These are phyloP conservation scores for Edhazardia aedis DNA, from an alignment of 371 early-diverging fungal genomes.

Conservation along the genomic window DNA sequence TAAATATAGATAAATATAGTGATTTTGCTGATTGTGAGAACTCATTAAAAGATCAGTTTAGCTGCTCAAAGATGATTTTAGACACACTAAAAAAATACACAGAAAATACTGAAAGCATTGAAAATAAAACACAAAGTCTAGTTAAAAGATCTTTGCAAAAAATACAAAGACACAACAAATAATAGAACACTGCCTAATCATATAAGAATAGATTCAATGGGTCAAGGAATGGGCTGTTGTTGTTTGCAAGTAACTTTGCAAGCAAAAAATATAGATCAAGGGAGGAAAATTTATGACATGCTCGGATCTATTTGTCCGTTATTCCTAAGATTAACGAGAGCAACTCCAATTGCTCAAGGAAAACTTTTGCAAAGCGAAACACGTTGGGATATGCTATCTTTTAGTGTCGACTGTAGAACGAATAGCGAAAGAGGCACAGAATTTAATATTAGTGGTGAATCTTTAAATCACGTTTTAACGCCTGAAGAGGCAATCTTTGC, in stretches of 20 bases:
- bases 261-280: constrained; percentile 74
- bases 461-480: no score
- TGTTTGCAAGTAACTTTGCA: constrained; percentile 94
- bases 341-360: constrained; percentile 73
- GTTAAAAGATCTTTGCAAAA: no score
- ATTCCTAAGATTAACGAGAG: constrained; percentile 76
- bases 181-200: constrained; percentile 50
- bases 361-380: constrained; percentile 79
- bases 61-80: no score
- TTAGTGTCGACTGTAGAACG: constrained; percentile 77
- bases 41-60: no score
- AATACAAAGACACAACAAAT: background rate
- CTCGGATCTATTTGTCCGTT: constrained; percentile 72
- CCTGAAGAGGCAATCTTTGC: no score
- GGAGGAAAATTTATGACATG: constrained; percentile 73
- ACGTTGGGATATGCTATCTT: constrained; percentile 82
- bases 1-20: no score
- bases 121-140: no score
- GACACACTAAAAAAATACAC: no score
- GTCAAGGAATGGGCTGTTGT: constrained; percentile 95
- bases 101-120: no score
- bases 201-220: constrained; percentile 92
- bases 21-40: no score
- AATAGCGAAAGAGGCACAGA: constrained; percentile 61
- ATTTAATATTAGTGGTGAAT: background rate